Evolutionary conservation across 202 grass and related monocot genomes (phyloP), one percentile per base, ranked within the genome.

Genomic region (Brachypodium distachyon): DNA sequence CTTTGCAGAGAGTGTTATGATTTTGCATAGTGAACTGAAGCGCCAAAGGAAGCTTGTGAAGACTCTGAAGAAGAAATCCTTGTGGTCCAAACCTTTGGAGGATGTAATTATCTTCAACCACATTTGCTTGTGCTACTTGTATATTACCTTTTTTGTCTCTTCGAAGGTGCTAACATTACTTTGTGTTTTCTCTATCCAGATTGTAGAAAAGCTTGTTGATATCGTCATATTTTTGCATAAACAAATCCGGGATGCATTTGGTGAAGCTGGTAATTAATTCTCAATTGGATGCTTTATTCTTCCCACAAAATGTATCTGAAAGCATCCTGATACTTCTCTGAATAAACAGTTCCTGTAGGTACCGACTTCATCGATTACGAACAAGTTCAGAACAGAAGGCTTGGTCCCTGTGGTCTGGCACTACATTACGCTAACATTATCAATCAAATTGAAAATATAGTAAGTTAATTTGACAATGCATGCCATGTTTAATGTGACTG

Each of bases 391-490:
- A 86, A 61, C 62, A 66, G 80, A 87, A 87, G 70, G 36, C 90
- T 98, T 63, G 91, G 91, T 59, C 50, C 81, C 27, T 92, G 82
- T 44, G 95, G 95, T 87, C 84, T 98, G 39, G 87, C 95, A 74
- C 82, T 98, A 70, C 95, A 98, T 87, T 98, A 98, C 77, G 95
- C 95, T 58, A 98, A 98, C 66, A 88, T 98, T 41, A 90, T 98
- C 77, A 98, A 95, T 39, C 95, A 98, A 67, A 98, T 98, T 83
- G 91, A 98, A 74, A 98, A 90, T 33, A 95, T 98, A 72, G 95
- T 98, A 92, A 98, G 95, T 90, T 79, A 16, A 37, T 81, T 77
- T 79, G 36, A 83, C 2, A 39, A 53, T 16, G 31, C 64, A 78
- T 64, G 28, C 43, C 7, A 56, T 70, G 1, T 70, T 63, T 72